phyloP scores from a whole-genome alignment of 192 early-diverging fungal species.

The Polychytrium aggregatum region DNA sequence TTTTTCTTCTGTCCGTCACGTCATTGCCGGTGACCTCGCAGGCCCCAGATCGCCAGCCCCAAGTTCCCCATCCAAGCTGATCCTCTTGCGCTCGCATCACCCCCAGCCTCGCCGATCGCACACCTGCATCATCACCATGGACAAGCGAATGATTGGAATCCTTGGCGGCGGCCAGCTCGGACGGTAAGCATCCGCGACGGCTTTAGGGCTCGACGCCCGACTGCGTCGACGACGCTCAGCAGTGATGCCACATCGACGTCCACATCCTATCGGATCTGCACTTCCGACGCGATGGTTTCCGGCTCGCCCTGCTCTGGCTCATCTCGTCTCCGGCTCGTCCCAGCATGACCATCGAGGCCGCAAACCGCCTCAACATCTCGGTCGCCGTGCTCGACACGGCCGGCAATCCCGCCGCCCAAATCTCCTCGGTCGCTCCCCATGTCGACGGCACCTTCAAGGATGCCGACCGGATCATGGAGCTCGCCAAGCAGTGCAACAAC shows the following conservation, averaged over 20 bases:
- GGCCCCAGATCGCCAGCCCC: too few relatives aligned
- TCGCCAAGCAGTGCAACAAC: constrained; percentile 65
- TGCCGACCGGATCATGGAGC: constrained; percentile 55
- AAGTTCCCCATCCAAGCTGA: too few relatives aligned
- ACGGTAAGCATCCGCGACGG: constrained; percentile 25
- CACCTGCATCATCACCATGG: too few relatives aligned
- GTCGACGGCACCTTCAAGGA: constrained; percentile 81
- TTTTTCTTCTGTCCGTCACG: too few relatives aligned
- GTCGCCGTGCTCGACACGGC: constrained; percentile 77
- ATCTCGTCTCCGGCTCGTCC: too few relatives aligned
- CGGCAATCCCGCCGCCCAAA: constrained; percentile 70
- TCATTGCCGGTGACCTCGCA: too few relatives aligned
- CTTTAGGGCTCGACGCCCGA: neutral
- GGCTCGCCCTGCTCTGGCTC: neutral
- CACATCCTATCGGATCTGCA: neutral
- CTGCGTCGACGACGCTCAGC: neutral
- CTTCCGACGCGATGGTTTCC: neutral
- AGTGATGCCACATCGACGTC: neutral
- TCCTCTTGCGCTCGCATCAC: too few relatives aligned
- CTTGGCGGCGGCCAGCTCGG: constrained; percentile 93
- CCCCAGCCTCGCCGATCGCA: too few relatives aligned
- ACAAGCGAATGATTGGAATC: constrained; percentile 30
- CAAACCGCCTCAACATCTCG: constrained; percentile 75
- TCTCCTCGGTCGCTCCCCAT: constrained; percentile 56
- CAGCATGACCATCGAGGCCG: constrained; percentile 91